Base-by-base conservation (phyloP, 116 monocot species). In the Iris pallida region DNA sequence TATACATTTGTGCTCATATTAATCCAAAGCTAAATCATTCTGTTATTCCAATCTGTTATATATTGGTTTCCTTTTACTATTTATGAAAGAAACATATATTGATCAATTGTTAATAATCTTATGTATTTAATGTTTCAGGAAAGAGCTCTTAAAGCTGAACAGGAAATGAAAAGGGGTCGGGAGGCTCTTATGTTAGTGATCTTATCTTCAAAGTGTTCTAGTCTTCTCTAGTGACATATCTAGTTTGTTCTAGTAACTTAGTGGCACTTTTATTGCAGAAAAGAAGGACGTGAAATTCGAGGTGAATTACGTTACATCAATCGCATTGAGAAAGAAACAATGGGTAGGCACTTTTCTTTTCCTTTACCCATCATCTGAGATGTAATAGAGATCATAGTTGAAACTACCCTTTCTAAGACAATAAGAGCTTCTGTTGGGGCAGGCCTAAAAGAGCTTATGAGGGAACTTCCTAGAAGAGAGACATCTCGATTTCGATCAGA, bases 241-340 rank as follows among this genome's bases (percentile, higher is more conserved):
- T 51, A 8, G 8, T 43, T 66, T 47, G 15, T 18, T 52, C 17
- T 60, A 20, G 57, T 20, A 59, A 57, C 18, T 40, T 18, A 12
- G 41, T 15, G 47, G 30, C n/a, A 16, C n/a, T 65, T 53, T 40
- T 70, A 42, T 64, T 80, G 70, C 63, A 85, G 85, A 47, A 64
- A 75, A 51, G 81, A 81, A 79, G 85, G 85, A 9, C 79, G 69
- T 78, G 71, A 45, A 69, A 79, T 81, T 72, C 76, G 66, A 78
- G 54, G 57, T 20, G 65, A 81, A 65, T 55, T 85, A 51, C 64
- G 55, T 66, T 60, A 59, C 40, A 49, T 66, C 52, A 81, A 59
- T 43, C 60, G 66, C 15, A 75, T 85, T 55, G 81, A 81, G 66
- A 81, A 44, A 51, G 53, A 85, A 69, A 55, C 66, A 55, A 70